Conservation (phyloP, 2,329 filamentous ascomycete species). For the Daldinia sp. region DNA sequence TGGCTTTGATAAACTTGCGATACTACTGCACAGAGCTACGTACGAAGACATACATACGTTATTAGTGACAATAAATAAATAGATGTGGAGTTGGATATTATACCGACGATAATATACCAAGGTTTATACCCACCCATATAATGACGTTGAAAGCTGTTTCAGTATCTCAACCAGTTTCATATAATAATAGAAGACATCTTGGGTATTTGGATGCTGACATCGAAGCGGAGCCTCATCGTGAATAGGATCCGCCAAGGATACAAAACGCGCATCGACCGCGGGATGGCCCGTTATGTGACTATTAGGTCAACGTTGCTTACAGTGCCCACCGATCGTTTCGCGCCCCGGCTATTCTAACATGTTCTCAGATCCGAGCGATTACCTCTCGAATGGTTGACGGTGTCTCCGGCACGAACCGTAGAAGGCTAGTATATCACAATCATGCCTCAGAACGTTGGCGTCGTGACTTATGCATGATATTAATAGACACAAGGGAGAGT, state of each 20-base stretch:
- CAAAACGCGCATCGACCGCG: background rate
- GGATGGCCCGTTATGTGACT: background rate
- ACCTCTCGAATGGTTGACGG: background rate
- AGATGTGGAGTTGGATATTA: no score
- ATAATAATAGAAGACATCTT: no score
- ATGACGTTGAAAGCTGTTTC: no score
- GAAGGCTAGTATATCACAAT: background rate
- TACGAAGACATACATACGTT: no score
- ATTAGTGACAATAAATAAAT: no score
- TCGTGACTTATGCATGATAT: background rate
- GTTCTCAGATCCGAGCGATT: slow-evolving; percentile 6
- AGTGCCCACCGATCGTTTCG: slow-evolving; percentile 22
- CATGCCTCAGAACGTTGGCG: background rate
- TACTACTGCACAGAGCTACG: no score
- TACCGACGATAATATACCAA: no score
- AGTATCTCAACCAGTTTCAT: no score
- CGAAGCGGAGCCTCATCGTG: background rate
- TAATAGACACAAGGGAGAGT: no score
- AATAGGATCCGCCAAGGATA: background rate
- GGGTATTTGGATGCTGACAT: background rate
- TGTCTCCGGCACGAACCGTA: slow-evolving; percentile 5
- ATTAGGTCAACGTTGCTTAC: background rate
- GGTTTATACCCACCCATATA: no score
- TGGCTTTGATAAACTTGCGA: no score
- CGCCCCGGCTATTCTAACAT: background rate